Evolutionary conservation across 1,284 basidiomycete species (phyloP).

Genomic region (Cryptococcus sp.): DNA sequence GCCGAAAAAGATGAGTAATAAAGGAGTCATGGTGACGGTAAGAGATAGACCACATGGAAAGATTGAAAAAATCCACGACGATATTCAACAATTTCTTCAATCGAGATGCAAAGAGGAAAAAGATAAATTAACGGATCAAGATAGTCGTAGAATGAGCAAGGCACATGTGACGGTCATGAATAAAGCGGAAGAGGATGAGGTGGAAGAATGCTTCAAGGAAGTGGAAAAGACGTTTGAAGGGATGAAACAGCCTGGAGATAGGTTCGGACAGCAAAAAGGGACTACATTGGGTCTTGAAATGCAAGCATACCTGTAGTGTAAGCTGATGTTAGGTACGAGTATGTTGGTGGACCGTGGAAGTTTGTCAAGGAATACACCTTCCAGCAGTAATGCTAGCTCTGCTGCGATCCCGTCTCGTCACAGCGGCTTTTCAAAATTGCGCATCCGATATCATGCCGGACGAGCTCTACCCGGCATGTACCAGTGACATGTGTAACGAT

Average conservation of each 20-base stretch:
- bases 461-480: too few species aligned
- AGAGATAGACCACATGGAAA: constrained; percentile 20
- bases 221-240: constrained; percentile 5
- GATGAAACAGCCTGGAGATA: constrained; percentile 5
- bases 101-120: constrained; percentile 9
- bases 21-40: constrained; percentile 24
- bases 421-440: too few species aligned
- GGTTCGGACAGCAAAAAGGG: constrained; percentile 7
- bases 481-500: too few species aligned
- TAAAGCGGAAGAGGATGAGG: constrained; percentile 12
- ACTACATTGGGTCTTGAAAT: constrained; percentile 10
- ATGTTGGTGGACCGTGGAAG: constrained; percentile 13
- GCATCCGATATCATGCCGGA: too few species aligned
- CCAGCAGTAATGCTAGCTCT: background rate
- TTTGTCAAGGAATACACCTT: constrained; percentile 10
- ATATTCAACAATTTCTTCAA: constrained; percentile 15
- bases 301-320: too few species aligned
- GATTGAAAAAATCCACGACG: constrained; percentile 16
- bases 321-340: constrained; percentile 11
- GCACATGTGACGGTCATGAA: constrained; percentile 26
- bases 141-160: constrained; percentile 16
- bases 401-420: too few species aligned
- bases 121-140: constrained; percentile 27
- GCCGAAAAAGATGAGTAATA: constrained; percentile 23
- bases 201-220: constrained; percentile 8